Conservation (phyloP, 2,329 filamentous ascomycete genomes). For the Alternaria gaisen region DNA sequence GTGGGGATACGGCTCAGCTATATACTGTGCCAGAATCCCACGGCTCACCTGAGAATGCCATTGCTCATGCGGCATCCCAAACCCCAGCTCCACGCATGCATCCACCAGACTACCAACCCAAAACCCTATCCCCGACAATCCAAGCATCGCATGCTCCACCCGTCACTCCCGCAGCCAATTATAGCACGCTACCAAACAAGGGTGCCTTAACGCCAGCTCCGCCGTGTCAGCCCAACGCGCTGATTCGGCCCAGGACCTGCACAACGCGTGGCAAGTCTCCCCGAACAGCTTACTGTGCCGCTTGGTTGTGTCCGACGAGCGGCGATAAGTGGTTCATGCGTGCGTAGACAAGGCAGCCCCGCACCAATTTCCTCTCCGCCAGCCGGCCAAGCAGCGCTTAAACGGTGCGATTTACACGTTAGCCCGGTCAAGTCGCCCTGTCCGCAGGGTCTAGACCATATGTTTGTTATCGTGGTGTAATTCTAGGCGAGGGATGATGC, state of each 20-base stretch:
- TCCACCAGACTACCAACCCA: constrained; percentile 27
- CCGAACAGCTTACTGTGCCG: constrained; percentile 26
- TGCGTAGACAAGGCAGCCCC: constrained; percentile 22
- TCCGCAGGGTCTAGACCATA: constrained; percentile 33
- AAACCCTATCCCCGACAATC: constrained; percentile 34
- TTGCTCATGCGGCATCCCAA: constrained; percentile 7
- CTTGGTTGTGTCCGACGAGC: constrained; percentile 16
- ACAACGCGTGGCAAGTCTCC: constrained; percentile 35
- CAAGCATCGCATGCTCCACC: constrained; percentile 19
- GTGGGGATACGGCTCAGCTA: constrained; percentile 14
- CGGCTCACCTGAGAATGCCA: constrained; percentile 13
- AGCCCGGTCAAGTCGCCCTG: constrained; percentile 15
- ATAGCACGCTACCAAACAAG: constrained; percentile 9
- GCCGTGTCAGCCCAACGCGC: constrained; percentile 20
- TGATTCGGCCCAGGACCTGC: constrained; percentile 27
- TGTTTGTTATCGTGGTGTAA: constrained; percentile 21
- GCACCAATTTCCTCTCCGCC: constrained; percentile 26
- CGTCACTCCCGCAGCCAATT: constrained; percentile 9
- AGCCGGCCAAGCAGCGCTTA: constrained; percentile 32
- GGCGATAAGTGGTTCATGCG: constrained; percentile 31
- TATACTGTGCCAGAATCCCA: constrained; percentile 12
- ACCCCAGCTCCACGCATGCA: constrained; percentile 30
- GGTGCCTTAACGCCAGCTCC: constrained; percentile 21
- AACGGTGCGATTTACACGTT: constrained; percentile 11
- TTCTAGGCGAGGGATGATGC: constrained; percentile 20